These are phyloP conservation scores for Psilocybe azurescens DNA, from an alignment of 768 basidiomycete species.

Conservation along the genomic window DNA sequence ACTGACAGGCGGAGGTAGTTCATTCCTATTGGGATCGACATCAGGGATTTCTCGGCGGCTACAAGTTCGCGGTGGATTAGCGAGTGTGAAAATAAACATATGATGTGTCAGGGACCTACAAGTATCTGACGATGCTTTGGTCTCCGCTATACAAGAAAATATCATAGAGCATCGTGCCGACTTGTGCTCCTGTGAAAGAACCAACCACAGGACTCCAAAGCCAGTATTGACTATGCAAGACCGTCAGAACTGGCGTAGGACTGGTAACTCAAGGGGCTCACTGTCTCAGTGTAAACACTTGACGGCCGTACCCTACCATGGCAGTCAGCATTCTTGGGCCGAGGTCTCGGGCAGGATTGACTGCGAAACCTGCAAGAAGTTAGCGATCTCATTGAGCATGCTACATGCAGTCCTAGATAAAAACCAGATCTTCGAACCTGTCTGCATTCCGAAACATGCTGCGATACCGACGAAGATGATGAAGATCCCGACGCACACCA, in stretches of 20 bases:
- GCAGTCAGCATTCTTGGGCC: conserved; percentile 74
- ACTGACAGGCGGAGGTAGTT: background rate
- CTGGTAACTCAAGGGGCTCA: conserved; percentile 29
- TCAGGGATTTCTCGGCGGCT: background rate
- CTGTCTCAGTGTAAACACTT: conserved; percentile 43
- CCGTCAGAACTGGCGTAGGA: background rate
- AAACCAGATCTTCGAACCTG: conserved; percentile 34
- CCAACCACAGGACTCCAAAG: conserved; percentile 70
- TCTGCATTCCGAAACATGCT: conserved; percentile 62
- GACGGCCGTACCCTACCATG: conserved; percentile 68
- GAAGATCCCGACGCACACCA: conserved; percentile 60
- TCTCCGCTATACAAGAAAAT: conserved; percentile 39
- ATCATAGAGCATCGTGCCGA: conserved; percentile 63
- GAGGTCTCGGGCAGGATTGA: conserved; percentile 69
- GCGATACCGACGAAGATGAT: conserved; percentile 60
- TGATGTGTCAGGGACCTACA: conserved; percentile 38
- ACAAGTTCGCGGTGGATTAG: background rate
- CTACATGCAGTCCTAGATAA: background rate
- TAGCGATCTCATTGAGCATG: background rate
- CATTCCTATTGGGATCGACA: background rate
- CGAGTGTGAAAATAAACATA: background rate
- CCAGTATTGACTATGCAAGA: conserved; percentile 65
- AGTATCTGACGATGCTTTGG: conserved; percentile 58
- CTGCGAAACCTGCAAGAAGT: conserved; percentile 46
- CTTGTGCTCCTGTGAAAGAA: conserved; percentile 61